These are phyloP conservation scores for Wickerhamiella allomyrinae DNA, from an alignment of 805 yeast species.

Conservation along the genomic window DNA sequence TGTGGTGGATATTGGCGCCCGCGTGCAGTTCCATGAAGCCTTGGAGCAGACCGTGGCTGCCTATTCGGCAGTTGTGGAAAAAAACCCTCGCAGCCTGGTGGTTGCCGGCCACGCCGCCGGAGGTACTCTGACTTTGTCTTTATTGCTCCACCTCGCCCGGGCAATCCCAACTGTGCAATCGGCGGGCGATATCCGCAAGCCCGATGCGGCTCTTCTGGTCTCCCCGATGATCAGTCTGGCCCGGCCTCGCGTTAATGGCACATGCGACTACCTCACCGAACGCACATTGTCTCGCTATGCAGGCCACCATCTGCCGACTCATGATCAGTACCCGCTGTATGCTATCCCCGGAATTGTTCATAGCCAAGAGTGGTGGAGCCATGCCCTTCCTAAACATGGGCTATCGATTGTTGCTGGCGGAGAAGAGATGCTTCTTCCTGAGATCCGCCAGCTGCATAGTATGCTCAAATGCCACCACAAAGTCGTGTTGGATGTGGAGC, in stretches of 20 bases:
- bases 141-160: constrained; percentile 27
- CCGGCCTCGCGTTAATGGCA: not conserved
- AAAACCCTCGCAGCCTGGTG: constrained; percentile 22
- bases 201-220: constrained; percentile 24
- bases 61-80: constrained; percentile 23
- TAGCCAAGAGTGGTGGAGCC: constrained; percentile 27
- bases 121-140: constrained; percentile 29
- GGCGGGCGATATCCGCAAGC: constrained; percentile 17
- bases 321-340: not conserved
- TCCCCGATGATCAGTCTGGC: constrained; percentile 18
- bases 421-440: constrained; percentile 29
- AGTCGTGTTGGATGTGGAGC: constrained; percentile 25
- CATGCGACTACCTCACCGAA: constrained; percentile 13
- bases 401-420: constrained; percentile 31
- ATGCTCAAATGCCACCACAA: constrained; percentile 21
- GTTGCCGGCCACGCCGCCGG: constrained; percentile 38
- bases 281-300: constrained; percentile 9
- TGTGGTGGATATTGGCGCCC: constrained; percentile 23
- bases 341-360: constrained; percentile 12
- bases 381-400: constrained; percentile 31
- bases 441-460: constrained; percentile 26
- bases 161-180: too few relatives aligned
- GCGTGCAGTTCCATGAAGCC: constrained; percentile 20
- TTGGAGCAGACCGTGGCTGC: constrained; percentile 19
- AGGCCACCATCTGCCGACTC: constrained; percentile 3